Evolutionary conservation across 129 eudicot species (phyloP).

Genomic region (Artemisia tridentata): DNA sequence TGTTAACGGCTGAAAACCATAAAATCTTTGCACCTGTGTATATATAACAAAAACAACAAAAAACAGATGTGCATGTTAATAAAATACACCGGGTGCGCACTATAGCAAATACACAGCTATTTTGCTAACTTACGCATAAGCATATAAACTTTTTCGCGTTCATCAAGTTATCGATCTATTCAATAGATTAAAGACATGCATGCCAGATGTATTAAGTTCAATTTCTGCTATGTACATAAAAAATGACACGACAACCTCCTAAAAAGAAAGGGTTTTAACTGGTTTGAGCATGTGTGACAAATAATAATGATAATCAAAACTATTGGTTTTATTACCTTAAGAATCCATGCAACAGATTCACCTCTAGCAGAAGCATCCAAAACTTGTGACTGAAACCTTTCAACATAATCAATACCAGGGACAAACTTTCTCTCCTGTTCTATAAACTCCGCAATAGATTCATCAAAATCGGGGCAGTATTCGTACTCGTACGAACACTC

Average conservation of each 20-base stretch:
- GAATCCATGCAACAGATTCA: conserved; percentile 88
- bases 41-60: background rate
- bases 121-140: background rate
- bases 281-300: too few species aligned
- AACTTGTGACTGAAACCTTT: conserved; percentile 44
- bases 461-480: conserved; percentile 50
- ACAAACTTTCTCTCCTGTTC: conserved; percentile 69
- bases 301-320: too few species aligned
- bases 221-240: too few species aligned
- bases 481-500: conserved; percentile 55
- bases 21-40: conserved; percentile 68
- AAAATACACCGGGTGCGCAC: conserved; percentile 3
- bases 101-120: background rate
- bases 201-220: too few species aligned
- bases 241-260: too few species aligned
- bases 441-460: conserved; percentile 70
- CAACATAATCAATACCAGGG: conserved; percentile 49
- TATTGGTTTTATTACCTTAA: conserved; percentile 52
- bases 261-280: background rate
- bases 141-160: background rate
- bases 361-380: conserved; percentile 68
- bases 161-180: too few species aligned
- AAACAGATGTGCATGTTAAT: background rate
- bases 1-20: conserved; percentile 83
- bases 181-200: background rate